A percentile compares a stretch with the other conserved stretches of the same genome.
phyloP scores from a whole-genome alignment of 202 grass and related monocot genomes.

The Tripidium arundinaceum region DNA sequence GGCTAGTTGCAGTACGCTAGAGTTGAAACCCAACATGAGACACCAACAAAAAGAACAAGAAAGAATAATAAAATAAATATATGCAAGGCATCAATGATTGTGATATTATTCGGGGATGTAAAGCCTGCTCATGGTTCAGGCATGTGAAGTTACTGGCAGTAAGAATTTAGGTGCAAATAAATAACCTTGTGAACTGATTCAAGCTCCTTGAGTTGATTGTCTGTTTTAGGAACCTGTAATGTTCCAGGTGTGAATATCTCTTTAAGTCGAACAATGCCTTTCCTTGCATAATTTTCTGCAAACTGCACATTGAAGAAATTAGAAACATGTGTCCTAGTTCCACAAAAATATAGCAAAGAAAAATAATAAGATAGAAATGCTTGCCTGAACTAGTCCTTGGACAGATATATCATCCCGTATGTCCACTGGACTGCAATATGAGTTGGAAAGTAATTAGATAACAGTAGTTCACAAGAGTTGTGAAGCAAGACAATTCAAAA shows the following conservation, averaged over 20 bases:
- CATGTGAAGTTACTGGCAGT: background rate
- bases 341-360: constrained; percentile 23
- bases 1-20: background rate
- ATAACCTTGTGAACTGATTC: constrained; percentile 98
- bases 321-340: constrained; percentile 21
- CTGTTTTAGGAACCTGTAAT: constrained; percentile 75
- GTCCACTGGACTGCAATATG: constrained; percentile 77
- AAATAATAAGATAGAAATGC: constrained; percentile 18
- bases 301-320: constrained; percentile 50
- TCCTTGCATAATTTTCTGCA: constrained; percentile 95
- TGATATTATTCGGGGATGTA: background rate
- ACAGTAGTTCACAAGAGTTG: background rate
- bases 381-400: constrained; percentile 83
- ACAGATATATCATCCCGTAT: constrained; percentile 82
- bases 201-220: constrained; percentile 90
- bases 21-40: background rate
- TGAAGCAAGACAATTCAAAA: constrained; percentile 18
- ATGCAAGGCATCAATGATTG: background rate
- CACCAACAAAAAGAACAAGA: background rate
- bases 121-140: background rate
- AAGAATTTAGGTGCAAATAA: constrained; percentile 9
- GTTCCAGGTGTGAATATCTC: constrained; percentile 95
- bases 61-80: background rate
- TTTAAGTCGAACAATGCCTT: constrained; percentile 75
- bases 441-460: constrained; percentile 2